phyloP scores from a whole-genome alignment of 2,329 filamentous ascomycete species.

The Sarocladiaceae sp. region DNA sequence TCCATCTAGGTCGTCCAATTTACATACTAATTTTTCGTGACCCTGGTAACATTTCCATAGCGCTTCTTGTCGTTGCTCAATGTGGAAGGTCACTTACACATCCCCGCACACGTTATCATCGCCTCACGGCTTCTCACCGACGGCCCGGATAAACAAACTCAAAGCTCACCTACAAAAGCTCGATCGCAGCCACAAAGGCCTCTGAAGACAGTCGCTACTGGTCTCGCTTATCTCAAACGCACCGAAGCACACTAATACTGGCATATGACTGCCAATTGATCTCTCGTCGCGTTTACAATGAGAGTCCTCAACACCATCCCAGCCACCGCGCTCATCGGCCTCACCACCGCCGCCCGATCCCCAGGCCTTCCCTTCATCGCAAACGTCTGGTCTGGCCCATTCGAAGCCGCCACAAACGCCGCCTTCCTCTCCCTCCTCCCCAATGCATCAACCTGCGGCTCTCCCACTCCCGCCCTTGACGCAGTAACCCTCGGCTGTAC shows the following conservation, averaged over 20 bases:
- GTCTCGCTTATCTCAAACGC: no score
- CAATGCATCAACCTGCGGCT: constrained; percentile 16
- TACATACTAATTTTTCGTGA: no score
- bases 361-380: constrained; percentile 45
- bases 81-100: constrained; percentile 1
- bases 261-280: no score
- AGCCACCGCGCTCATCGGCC: constrained; percentile 14
- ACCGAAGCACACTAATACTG: no score
- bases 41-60: no score
- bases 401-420: constrained; percentile 47
- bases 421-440: constrained; percentile 36
- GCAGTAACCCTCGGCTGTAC: constrained; percentile 48
- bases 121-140: not conserved
- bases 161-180: not conserved
- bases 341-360: constrained; percentile 20
- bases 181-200: not conserved
- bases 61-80: not conserved
- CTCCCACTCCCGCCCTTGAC: constrained; percentile 35
- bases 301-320: not conserved
- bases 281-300: no score
- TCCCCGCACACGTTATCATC: constrained; percentile 8
- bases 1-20: no score
- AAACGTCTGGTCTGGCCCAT: constrained; percentile 52
- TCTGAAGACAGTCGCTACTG: no score
- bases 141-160: not conserved